Evolutionary conservation across 768 basidiomycete species (phyloP).

Genomic region (Leucogyrophana mollusca): DNA sequence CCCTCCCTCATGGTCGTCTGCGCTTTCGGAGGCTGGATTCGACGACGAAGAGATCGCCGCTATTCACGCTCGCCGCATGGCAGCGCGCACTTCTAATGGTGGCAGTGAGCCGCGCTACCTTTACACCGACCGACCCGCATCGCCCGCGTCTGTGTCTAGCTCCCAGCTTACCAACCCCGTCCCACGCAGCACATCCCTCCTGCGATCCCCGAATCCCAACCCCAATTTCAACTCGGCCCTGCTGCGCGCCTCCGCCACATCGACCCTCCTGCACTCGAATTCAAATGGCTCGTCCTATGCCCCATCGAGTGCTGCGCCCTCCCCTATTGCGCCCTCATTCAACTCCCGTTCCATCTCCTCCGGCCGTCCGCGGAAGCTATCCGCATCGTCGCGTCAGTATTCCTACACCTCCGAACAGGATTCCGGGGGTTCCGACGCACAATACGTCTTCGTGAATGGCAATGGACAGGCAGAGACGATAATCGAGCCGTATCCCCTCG

Average conservation of each 20-base stretch:
- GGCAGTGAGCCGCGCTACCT: too few species aligned
- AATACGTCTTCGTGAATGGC: constrained; percentile 25
- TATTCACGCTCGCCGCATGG: constrained; percentile 44
- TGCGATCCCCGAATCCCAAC: constrained; percentile 1
- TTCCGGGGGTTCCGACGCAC: too few species aligned
- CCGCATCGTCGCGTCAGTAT: neutral
- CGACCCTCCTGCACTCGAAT: constrained; percentile 27
- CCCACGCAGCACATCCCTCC: constrained; percentile 9
- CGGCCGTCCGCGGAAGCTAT: neutral
- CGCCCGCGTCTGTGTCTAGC: constrained; percentile 16
- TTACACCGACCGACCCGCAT: neutral
- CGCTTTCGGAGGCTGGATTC: constrained; percentile 61
- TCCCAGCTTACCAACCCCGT: constrained; percentile 30
- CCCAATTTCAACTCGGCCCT: neutral
- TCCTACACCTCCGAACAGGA: too few species aligned
- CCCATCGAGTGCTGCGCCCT: too few species aligned
- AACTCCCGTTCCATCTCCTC: neutral
- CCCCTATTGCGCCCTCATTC: neutral
- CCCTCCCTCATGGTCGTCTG: constrained; percentile 72
- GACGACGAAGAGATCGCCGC: constrained; percentile 66
- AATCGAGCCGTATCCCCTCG: constrained; percentile 20
- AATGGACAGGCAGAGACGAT: constrained; percentile 11
- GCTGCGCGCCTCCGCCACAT: constrained; percentile 1
- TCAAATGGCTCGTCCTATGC: constrained; percentile 35
- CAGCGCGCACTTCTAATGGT: neutral